Percentiles rank a stretch among this genome's conserved stretches.
phyloP scores from a whole-genome alignment of 73 alveolate genomes.

The Paramecium primaurelia region DNA sequence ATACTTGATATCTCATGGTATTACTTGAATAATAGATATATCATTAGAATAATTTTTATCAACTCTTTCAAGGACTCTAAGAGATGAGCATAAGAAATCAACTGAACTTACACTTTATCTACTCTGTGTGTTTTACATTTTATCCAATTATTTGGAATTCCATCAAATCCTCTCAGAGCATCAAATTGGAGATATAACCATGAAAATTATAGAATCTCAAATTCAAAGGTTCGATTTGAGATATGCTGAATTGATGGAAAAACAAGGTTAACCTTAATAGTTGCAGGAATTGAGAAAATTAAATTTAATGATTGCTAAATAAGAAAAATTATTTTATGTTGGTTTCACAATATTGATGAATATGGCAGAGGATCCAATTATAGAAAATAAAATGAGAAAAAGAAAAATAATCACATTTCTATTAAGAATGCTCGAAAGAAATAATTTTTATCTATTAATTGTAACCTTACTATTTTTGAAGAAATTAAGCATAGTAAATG shows the following conservation, averaged over 20 bases:
- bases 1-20: constrained; percentile 23
- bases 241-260: constrained; percentile 70
- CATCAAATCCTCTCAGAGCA: constrained; percentile 84
- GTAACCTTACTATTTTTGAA: constrained; percentile 89
- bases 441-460: constrained; percentile 85
- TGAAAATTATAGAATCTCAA: constrained; percentile 90
- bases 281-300: constrained; percentile 73
- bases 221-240: constrained; percentile 84
- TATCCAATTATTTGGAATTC: constrained; percentile 88
- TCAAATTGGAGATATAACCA: constrained; percentile 93
- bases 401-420: constrained; percentile 84
- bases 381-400: constrained; percentile 93
- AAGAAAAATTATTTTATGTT: constrained; percentile 92
- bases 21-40: neutral
- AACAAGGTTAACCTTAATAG: constrained; percentile 60
- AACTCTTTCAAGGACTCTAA: constrained; percentile 69
- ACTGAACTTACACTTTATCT: constrained; percentile 89
- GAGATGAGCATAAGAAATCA: constrained; percentile 91
- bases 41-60: constrained; percentile 17
- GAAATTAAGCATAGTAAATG: constrained; percentile 90
- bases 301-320: constrained; percentile 86
- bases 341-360: constrained; percentile 90
- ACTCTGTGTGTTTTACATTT: constrained; percentile 88
- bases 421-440: constrained; percentile 85
- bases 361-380: constrained; percentile 95